Evolutionary conservation across 805 yeast genomes (phyloP).

Genomic region (Wickerhamiella nectarea): DNA sequence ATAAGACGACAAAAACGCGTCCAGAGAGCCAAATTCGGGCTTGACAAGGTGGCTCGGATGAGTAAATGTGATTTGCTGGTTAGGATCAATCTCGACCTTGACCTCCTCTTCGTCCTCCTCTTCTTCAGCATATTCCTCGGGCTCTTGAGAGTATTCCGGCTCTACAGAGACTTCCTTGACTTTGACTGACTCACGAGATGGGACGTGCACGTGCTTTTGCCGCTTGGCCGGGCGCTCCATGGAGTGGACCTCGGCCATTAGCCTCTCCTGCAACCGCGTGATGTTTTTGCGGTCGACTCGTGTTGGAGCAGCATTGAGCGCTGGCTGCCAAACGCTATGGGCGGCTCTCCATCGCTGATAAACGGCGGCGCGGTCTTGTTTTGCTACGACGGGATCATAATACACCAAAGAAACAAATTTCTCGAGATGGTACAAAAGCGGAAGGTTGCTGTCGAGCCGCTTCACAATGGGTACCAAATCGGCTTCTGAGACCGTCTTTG

Average conservation of each 20-base stretch:
- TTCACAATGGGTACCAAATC: constrained; percentile 18
- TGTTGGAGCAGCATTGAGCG: constrained; percentile 12
- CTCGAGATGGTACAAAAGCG: constrained; percentile 29
- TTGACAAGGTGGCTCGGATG: constrained; percentile 45
- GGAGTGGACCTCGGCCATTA: neutral
- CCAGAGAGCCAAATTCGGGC: constrained; percentile 33
- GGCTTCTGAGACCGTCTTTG: neutral
- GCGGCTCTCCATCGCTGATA: constrained; percentile 22
- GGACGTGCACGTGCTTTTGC: neutral
- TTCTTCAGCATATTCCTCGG: too few relatives aligned
- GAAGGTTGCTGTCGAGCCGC: constrained; percentile 26
- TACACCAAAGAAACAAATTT: constrained; percentile 29
- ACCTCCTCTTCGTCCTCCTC: neutral
- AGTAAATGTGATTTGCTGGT: constrained; percentile 27
- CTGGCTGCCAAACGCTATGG: constrained; percentile 29
- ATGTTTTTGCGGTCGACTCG: constrained; percentile 13
- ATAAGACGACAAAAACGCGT: constrained; percentile 40
- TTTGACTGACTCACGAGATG: neutral
- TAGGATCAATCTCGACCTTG: constrained; percentile 29
- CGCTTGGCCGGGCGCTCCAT: neutral
- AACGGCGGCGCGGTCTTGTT: constrained; percentile 23
- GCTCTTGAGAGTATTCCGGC: constrained; percentile 11
- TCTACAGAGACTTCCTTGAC: too few relatives aligned
- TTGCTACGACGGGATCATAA: constrained; percentile 27
- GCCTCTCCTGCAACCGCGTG: neutral